A percentile compares a stretch with the other conserved stretches of the same genome.
Evolutionary conservation across 495 filamentous ascomycete species (phyloP).

Genomic region (Daldinia grandis): DNA sequence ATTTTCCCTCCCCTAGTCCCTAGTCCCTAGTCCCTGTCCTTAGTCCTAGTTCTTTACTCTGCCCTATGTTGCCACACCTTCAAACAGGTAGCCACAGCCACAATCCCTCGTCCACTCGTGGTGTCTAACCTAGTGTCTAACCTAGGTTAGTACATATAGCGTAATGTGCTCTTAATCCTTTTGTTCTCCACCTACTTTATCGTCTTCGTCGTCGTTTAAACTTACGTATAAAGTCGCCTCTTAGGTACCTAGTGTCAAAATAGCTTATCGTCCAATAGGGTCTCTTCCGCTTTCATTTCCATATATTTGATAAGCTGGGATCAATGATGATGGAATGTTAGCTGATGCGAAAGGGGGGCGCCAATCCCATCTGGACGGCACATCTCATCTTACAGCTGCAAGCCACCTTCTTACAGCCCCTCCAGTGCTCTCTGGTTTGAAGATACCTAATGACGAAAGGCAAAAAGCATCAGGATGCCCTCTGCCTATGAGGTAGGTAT

Average conservation of each 20-base stretch:
- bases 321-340: neutral
- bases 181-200: conserved; percentile 3
- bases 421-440: conserved; percentile 2
- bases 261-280: neutral
- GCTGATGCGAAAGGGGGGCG: neutral
- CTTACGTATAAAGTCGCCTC: conserved; percentile 22
- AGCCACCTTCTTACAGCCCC: conserved; percentile 28
- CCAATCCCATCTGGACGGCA: conserved; percentile 17
- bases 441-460: neutral
- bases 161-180: neutral
- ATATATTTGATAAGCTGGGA: neutral
- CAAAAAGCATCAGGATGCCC: neutral
- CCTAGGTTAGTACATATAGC: neutral
- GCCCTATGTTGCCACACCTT: conserved; percentile 31
- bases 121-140: too few relatives aligned
- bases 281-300: conserved; percentile 1
- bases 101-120: neutral
- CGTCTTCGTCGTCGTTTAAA: neutral
- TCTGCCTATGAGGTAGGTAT: neutral
- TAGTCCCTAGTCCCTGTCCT: too few relatives aligned
- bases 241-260: conserved; percentile 3
- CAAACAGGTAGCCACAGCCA: conserved; percentile 19
- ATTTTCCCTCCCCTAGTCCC: neutral
- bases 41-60: neutral
- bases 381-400: conserved; percentile 36